A percentile compares a stretch with the other conserved stretches of the same genome.
Evolutionary conservation across 768 basidiomycete genomes (phyloP).

Genomic region (Russula virescens): DNA sequence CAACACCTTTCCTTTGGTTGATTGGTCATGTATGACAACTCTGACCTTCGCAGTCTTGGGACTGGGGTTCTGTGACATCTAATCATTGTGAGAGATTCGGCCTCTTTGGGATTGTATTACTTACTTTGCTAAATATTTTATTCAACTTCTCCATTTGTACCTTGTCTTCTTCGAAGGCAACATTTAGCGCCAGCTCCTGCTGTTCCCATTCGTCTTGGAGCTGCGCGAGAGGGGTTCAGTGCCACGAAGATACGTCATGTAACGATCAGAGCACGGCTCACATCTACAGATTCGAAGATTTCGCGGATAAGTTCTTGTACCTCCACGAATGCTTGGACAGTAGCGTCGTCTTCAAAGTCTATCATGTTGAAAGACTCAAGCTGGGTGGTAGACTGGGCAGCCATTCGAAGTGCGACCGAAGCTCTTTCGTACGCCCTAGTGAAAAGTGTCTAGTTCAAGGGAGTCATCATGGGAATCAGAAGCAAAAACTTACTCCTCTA

Average conservation of each 20-base stretch:
- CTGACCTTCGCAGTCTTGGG: background rate
- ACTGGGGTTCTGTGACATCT: background rate
- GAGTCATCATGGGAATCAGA: background rate
- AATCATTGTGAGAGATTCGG: background rate
- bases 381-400: background rate
- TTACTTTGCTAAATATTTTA: background rate
- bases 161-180: constrained; percentile 4
- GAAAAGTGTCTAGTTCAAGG: background rate
- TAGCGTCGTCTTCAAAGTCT: background rate
- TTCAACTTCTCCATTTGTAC: constrained; percentile 1
- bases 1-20: background rate
- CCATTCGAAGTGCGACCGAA: background rate
- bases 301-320: background rate
- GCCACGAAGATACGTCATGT: background rate
- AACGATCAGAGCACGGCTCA: background rate
- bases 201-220: background rate
- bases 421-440: constrained; percentile 7
- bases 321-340: background rate
- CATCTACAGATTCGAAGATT: background rate
- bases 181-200: background rate
- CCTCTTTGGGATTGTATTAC: background rate
- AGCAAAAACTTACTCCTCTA: constrained; percentile 16
- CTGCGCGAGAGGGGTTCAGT: background rate
- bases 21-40: background rate
- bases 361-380: background rate